A percentile compares a stretch with the other conserved stretches of the same genome.
phyloP scores from a whole-genome alignment of 805 yeast species.

The Torulaspora indica region DNA sequence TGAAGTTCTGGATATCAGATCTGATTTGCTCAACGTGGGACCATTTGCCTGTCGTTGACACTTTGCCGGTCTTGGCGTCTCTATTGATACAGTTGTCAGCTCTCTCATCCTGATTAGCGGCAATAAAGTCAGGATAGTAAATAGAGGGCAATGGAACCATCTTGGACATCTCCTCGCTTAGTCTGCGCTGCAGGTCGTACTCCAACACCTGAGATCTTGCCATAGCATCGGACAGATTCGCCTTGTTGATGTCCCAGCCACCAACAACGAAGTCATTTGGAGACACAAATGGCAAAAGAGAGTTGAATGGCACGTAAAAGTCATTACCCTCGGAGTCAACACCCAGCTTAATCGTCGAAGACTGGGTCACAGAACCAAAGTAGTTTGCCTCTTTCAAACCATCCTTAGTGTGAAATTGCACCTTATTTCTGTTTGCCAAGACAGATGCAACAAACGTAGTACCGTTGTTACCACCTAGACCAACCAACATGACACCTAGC shows the following conservation, averaged over 20 bases:
- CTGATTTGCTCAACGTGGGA: slow-evolving; percentile 82
- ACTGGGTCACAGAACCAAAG: slow-evolving; percentile 91
- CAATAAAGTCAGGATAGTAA: slow-evolving; percentile 95
- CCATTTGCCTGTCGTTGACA: slow-evolving; percentile 68
- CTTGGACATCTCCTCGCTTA: slow-evolving; percentile 56
- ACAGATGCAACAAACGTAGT: slow-evolving; percentile 82
- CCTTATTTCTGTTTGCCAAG: slow-evolving; percentile 75
- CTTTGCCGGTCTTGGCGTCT: slow-evolving; percentile 41
- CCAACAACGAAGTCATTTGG: slow-evolving; percentile 88
- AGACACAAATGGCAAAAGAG: slow-evolving; percentile 77
- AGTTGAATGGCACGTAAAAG: slow-evolving; percentile 87
- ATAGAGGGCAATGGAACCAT: slow-evolving; percentile 74
- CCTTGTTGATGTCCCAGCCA: slow-evolving; percentile 90
- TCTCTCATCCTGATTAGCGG: slow-evolving; percentile 87
- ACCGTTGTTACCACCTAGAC: slow-evolving; percentile 96
- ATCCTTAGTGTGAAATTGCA: slow-evolving; percentile 72
- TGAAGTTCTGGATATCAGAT: slow-evolving; percentile 75
- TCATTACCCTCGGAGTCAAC: slow-evolving; percentile 78
- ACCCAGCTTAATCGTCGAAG: slow-evolving; percentile 86
- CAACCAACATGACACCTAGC: slow-evolving; percentile 85
- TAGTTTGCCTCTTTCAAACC: slow-evolving; percentile 76
- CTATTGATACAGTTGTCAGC: slow-evolving; percentile 77
- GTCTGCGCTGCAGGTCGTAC: slow-evolving; percentile 72
- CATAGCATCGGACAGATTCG: slow-evolving; percentile 71
- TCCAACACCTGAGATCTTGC: slow-evolving; percentile 83